Base-by-base conservation (phyloP, 768 basidiomycete species). In the Mycena belliarum region DNA sequence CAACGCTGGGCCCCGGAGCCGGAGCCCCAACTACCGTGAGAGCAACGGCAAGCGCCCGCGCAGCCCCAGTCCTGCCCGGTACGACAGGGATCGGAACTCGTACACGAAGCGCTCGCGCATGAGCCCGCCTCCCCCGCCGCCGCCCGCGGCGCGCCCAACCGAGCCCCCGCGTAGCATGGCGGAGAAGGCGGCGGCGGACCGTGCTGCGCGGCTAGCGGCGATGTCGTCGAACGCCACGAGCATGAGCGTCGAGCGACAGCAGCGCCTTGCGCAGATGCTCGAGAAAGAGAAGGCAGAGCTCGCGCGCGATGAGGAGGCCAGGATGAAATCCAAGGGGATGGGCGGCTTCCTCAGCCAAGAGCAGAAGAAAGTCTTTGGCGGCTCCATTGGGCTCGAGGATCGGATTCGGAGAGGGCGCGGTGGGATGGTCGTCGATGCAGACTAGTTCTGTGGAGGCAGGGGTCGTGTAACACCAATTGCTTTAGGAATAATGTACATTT, bases 201-300 rank as follows among this genome's bases (percentile, higher is more conserved):
- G 95, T 32, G 86, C 87, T 4, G 89, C 91, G 25, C 87, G 91
- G n/a, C 77, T 98, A 26, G 95, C 93, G 0, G 89, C 93, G 6
- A 98, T 98, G 96, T 74, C 87, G 23, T 73, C 80, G 2, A 84
- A 88, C 57, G 96, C 96, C 1, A 70, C 76, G n/a, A 70, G 72
- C 9, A 79, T 93, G 75, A 81, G 83, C 44, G 70, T 72, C 0
- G 86, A 93, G 43, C 85, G 95, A 24, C 83, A 88, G 58, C 82
- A 86, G 61, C 84, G 90, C 21, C 75, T 98, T 11, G 77, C 84
- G 4, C 76, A 78, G 18, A 69, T 93, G 53, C 74, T 93, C 25
- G 86, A 85, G 69, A 84, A 85, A 68, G 94, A 97, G 70, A 89
- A 86, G 66, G 86, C 82, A 20, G 89, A 94, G 63, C 68, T 85